Conservation (phyloP, 2,329 filamentous ascomycete genomes). For the Cytospora leucostoma region DNA sequence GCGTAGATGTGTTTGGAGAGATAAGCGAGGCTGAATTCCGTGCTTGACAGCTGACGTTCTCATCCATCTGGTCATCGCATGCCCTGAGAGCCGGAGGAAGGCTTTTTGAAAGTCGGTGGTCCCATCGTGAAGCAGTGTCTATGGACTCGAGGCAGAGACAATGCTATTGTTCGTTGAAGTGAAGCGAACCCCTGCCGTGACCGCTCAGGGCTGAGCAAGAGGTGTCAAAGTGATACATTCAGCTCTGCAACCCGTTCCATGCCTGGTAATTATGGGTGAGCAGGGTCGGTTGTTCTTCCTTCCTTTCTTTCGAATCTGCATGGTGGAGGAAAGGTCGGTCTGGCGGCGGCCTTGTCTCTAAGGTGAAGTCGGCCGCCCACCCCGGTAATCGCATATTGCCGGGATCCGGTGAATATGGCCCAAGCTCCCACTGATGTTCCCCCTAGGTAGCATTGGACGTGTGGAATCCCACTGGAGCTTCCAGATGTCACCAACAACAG, state of each 20-base stretch:
- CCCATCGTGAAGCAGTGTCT: neutral
- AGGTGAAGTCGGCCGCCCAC: constrained; percentile 9
- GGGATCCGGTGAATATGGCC: constrained; percentile 7
- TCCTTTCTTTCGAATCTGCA: neutral
- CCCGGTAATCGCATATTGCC: constrained; percentile 22
- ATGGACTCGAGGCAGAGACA: constrained; percentile 22
- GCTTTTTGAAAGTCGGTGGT: neutral
- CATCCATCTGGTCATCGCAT: neutral
- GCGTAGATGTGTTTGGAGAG: neutral
- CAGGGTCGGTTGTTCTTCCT: neutral
- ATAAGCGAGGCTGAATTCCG: neutral
- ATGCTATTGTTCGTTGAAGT: constrained; percentile 21
- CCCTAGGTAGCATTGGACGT: neutral
- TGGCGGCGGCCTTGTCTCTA: neutral
- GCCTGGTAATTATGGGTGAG: neutral
- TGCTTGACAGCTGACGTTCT: neutral
- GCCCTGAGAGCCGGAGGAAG: neutral
- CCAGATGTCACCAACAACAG: neutral
- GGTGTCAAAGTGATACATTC: neutral
- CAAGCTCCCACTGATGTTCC: constrained; percentile 18
- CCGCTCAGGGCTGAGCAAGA: neutral
- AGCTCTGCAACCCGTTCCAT: neutral
- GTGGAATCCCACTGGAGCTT: neutral
- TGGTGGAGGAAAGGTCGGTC: neutral
- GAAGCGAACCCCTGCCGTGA: neutral